A percentile compares a stretch with the other conserved stretches of the same genome.
Conservation (phyloP, 345 rosid species). For the Pugionium dolabratum region DNA sequence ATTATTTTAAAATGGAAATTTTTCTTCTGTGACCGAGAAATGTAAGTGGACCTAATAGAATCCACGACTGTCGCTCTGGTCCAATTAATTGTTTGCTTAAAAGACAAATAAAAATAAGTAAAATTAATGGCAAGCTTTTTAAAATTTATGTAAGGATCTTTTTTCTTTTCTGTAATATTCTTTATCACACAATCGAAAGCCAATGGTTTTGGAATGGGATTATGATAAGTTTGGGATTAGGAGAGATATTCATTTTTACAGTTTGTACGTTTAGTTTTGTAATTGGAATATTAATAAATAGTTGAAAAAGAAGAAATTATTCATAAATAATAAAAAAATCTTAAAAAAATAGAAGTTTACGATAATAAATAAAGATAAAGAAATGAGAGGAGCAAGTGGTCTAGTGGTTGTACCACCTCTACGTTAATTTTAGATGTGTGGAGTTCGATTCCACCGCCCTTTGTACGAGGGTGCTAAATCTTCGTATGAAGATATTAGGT, state of each 20-base stretch:
- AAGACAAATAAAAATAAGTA: constrained; percentile 22
- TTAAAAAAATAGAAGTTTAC: constrained; percentile 3
- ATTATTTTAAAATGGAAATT: neutral
- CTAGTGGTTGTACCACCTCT: no score
- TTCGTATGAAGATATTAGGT: no score
- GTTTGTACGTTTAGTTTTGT: neutral
- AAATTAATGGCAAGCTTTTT: constrained; percentile 23
- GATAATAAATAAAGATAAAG: neutral
- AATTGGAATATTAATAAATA: neutral
- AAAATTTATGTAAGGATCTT: constrained; percentile 17
- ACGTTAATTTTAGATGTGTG: no score
- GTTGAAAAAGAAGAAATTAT: neutral
- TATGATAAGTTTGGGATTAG: neutral
- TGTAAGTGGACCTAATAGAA: constrained; percentile 43
- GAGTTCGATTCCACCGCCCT: no score
- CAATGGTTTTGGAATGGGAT: constrained; percentile 21
- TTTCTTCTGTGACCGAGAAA: constrained; percentile 28
- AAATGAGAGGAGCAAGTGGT: no score
- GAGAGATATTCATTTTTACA: neutral
- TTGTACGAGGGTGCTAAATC: no score
- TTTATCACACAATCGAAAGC: neutral
- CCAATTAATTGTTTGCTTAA: constrained; percentile 32
- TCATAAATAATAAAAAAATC: neutral
- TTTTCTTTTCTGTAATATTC: neutral
- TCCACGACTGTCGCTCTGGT: constrained; percentile 41